Evolutionary conservation across 2,329 filamentous ascomycete genomes (phyloP).

Genomic region (Neonectria sp.): DNA sequence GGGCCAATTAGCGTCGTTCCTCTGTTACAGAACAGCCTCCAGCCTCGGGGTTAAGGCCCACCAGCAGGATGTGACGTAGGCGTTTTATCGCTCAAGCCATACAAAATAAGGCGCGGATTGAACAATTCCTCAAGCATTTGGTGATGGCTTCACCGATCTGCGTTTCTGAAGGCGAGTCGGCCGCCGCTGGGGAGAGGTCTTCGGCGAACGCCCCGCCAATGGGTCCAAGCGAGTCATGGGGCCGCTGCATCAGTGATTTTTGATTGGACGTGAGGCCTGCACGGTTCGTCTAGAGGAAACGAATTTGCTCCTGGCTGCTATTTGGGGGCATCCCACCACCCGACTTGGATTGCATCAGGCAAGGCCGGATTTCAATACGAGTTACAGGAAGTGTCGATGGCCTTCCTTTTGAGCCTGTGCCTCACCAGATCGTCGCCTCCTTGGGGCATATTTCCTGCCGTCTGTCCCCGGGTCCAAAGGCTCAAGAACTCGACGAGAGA

Average conservation of each 20-base stretch:
- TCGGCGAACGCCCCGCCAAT: constrained; percentile 43
- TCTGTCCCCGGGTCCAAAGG: constrained; percentile 41
- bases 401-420: constrained; percentile 42
- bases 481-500: constrained; percentile 41
- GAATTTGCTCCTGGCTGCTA: constrained; percentile 48
- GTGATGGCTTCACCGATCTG: constrained; percentile 47
- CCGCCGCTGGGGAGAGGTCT: constrained; percentile 27
- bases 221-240: constrained; percentile 49
- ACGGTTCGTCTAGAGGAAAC: constrained; percentile 48
- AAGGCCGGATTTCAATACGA: constrained; percentile 49
- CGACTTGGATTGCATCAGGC: constrained; percentile 46
- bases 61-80: constrained; percentile 43
- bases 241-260: constrained; percentile 35
- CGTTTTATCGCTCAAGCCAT: constrained; percentile 32
- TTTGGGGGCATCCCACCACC: constrained; percentile 48
- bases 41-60: constrained; percentile 29
- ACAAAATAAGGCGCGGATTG: constrained; percentile 33
- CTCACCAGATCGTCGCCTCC: constrained; percentile 38
- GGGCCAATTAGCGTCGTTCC: constrained; percentile 25
- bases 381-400: constrained; percentile 42
- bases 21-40: constrained; percentile 38
- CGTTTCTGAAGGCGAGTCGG: constrained; percentile 18
- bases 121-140: constrained; percentile 34
- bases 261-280: constrained; percentile 46
- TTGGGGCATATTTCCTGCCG: constrained; percentile 46